phyloP scores from a whole-genome alignment of 164 flowering plant species.

The Buxus sempervirens region DNA sequence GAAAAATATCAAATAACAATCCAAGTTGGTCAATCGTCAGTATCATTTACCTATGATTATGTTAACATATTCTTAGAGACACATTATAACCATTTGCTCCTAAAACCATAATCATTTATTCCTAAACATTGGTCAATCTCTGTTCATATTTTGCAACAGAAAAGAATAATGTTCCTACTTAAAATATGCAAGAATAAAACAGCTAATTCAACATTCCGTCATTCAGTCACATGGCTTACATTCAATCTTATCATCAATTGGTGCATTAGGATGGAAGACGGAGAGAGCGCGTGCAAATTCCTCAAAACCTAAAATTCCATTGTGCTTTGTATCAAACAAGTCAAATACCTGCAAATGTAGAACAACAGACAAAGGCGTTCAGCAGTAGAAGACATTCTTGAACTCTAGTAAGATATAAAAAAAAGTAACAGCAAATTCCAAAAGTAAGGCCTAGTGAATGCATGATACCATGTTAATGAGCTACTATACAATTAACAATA shows the following conservation, averaged over 20 bases:
- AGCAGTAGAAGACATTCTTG: not conserved
- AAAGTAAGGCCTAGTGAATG: no score
- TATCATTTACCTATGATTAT: no score
- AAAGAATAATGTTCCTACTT: not conserved
- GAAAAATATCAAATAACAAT: not conserved
- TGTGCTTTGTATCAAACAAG: conserved; percentile 80
- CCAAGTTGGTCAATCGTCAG: no score
- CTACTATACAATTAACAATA: no score
- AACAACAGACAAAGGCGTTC: not conserved
- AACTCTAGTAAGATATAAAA: not conserved
- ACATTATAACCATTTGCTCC: no score
- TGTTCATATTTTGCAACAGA: not conserved
- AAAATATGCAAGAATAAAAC: not conserved
- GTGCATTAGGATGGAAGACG: conserved; percentile 81
- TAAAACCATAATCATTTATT: not conserved
- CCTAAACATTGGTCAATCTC: not conserved
- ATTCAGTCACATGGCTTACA: conserved; percentile 34
- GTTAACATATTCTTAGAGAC: not conserved
- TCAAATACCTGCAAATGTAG: conserved; percentile 59
- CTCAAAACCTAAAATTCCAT: conserved; percentile 74
- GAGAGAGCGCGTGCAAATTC: conserved; percentile 88
- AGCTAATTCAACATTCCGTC: not conserved
- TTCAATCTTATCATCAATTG: conserved; percentile 74
- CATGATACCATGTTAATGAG: no score
- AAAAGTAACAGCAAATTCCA: no score